Conservation (phyloP, 164 flowering plant species). For the Stephania cephalantha region DNA sequence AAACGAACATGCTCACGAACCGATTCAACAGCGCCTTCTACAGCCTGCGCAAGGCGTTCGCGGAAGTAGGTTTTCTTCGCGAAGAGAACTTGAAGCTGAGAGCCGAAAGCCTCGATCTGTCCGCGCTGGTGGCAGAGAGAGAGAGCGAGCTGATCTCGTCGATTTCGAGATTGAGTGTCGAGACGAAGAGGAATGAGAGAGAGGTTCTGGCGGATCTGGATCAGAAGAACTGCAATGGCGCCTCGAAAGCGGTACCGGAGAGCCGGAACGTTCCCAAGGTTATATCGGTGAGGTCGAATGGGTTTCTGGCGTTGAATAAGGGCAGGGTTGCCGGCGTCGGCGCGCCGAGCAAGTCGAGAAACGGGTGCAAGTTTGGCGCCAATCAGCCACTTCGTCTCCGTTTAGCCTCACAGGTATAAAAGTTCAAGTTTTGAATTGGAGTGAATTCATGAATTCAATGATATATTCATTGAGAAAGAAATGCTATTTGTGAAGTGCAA, state of each 20-base stretch:
- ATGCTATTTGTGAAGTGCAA: too few species aligned
- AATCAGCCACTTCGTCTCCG: background rate
- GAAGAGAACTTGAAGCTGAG: conserved; percentile 8
- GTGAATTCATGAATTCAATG: too few species aligned
- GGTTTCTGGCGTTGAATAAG: background rate
- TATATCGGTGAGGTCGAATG: background rate
- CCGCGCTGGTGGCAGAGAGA: conserved; percentile 2
- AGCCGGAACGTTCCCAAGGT: background rate
- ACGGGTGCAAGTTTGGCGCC: background rate
- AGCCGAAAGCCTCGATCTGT: conserved; percentile 2
- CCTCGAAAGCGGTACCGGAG: background rate
- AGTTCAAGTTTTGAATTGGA: too few species aligned
- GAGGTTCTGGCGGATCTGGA: background rate
- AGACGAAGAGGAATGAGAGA: background rate
- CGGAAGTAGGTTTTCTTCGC: background rate
- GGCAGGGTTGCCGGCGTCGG: background rate
- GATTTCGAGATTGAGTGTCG: background rate
- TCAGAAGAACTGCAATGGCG: background rate
- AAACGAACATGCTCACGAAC: background rate
- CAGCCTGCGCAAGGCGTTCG: background rate
- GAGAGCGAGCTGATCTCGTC: background rate
- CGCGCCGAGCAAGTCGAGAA: background rate
- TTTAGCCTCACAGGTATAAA: conserved; percentile 1
- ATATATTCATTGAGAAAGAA: too few species aligned
- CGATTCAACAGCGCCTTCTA: background rate